Evolutionary conservation across 805 yeast species (phyloP), one percentile per base, ranked within the genome.

Genomic region (Candida nemodendra): DNA sequence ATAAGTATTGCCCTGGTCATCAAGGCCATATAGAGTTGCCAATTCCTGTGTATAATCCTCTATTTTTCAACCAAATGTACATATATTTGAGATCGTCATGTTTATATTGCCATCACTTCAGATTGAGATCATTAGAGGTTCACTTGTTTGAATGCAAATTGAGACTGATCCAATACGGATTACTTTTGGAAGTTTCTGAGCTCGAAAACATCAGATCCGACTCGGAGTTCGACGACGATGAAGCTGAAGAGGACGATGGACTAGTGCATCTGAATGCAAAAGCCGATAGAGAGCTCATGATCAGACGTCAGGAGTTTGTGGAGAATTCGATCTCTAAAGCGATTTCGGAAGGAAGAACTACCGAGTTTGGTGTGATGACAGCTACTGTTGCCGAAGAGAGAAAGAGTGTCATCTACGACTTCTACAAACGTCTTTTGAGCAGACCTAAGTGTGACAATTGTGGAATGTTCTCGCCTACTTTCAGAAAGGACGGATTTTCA

Each of bases 21-120:
- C 88, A 89, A 63, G 99, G 99, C 44, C 99, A 93, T 63, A 89
- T 93, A 47, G 97, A 91, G 61, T 74, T 93, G 47, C 99, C 99
- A 5, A 82, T 89, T 28, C 95, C 98, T 4, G 95, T 87, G 30
- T 93, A 88, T 71, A 91, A 88, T 60, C 98, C 99, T 14, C 66
- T 93, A 51, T 93, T 95, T 57, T 93, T 95, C 78, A 78, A 80
- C 57, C 97, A 91, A 65, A 70, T 93, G 72, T 93, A 82, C 69
- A 76, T 86, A 43, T 79, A 83, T 53, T 71, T 95, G 57, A 75
- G 98, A 60, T 74, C 89, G 30, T 65, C 90, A 14, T 93, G 99
- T 74, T 71, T 93, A 36, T 89, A 79, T 66, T 93, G 99, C 66
- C 95, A 87, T 62, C 82, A 75, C 45, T 89, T 95, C 71, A 78